Evolutionary conservation across 805 yeast species (phyloP).

Genomic region (Phaffomyces antillensis): DNA sequence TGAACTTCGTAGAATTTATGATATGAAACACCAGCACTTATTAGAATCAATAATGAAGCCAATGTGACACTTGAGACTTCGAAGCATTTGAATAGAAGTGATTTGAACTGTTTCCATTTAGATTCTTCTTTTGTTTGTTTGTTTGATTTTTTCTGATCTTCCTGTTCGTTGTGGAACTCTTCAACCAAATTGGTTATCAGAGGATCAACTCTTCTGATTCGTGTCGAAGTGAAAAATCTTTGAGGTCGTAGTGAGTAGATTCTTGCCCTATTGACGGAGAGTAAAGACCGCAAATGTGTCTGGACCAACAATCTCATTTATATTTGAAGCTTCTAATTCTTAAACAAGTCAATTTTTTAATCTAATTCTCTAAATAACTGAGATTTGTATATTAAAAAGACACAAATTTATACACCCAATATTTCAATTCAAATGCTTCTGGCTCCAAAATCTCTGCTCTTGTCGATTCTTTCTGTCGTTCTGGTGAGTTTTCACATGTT

Average conservation of each 20-base stretch:
- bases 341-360: too few species aligned
- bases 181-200: conserved; percentile 20
- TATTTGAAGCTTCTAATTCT: too few species aligned
- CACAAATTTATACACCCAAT: too few species aligned
- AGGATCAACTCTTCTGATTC: conserved; percentile 14
- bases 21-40: conserved; percentile 64
- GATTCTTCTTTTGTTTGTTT: background rate
- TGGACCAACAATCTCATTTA: too few species aligned
- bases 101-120: conserved; percentile 13
- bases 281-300: too few species aligned
- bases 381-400: too few species aligned
- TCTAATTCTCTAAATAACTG: too few species aligned
- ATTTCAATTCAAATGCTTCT: conserved; percentile 5
- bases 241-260: background rate
- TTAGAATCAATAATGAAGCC: conserved; percentile 60
- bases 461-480: conserved; percentile 13
- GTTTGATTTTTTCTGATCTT: background rate
- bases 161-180: conserved; percentile 14
- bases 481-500: conserved; percentile 11
- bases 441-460: conserved; percentile 7
- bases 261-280: too few species aligned
- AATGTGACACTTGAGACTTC: conserved; percentile 71
- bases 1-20: conserved; percentile 54
- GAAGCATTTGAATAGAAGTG: conserved; percentile 32
- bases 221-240: background rate